Evolutionary conservation across 371 early-diverging fungal species (phyloP).

Genomic region (Mortierella sp.): DNA sequence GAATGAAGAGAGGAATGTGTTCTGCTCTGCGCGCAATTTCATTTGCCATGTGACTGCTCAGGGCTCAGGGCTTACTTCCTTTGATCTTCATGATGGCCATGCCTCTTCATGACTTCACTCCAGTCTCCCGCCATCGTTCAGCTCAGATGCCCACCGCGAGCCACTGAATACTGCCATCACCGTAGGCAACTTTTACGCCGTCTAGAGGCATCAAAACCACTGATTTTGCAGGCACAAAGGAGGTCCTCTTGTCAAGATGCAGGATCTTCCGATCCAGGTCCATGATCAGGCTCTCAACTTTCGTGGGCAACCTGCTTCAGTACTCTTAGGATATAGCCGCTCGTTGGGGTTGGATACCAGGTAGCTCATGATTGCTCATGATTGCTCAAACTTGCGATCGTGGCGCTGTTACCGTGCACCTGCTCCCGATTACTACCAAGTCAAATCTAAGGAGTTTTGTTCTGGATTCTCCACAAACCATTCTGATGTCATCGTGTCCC

Average conservation of each 20-base stretch:
- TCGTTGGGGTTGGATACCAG: constrained; percentile 95
- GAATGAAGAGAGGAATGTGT: no score
- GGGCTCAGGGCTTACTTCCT: no score
- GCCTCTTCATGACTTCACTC: no score
- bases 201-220: constrained; percentile 91
- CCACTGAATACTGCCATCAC: no score
- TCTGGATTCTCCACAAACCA: constrained; percentile 90
- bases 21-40: no score
- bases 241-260: constrained; percentile 92
- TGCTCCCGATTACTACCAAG: constrained; percentile 96
- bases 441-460: constrained; percentile 83
- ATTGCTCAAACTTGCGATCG: constrained; percentile 91
- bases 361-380: constrained; percentile 92
- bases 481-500: constrained; percentile 90
- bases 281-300: constrained; percentile 95
- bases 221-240: constrained; percentile 93
- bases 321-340: constrained; percentile 92
- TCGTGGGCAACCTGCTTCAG: constrained; percentile 94
- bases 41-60: no score
- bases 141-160: not conserved
- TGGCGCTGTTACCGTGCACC: constrained; percentile 93
- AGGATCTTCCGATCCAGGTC: constrained; percentile 96
- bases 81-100: no score
- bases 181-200: constrained; percentile 58
- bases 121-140: no score